Evolutionary conservation across 2,329 filamentous ascomycete genomes (phyloP).

Genomic region (Hymenoscyphus scutula): DNA sequence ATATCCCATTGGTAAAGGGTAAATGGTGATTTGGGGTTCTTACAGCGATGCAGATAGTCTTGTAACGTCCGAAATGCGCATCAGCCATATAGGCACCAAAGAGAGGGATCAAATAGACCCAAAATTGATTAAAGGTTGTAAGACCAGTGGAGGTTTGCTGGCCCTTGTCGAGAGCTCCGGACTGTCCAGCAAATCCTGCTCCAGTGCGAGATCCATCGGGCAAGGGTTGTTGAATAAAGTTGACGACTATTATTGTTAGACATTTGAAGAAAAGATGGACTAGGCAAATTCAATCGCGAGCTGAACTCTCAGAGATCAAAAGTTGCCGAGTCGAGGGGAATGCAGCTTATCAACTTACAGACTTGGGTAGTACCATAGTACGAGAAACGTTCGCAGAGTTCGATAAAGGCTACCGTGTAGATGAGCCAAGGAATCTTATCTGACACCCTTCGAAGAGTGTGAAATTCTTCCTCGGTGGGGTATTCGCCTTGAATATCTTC

Average conservation of each 20-base stretch:
- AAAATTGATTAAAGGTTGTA: constrained; percentile 49
- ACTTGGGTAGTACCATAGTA: constrained; percentile 64
- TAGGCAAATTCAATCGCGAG: not conserved
- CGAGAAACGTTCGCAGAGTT: constrained; percentile 61
- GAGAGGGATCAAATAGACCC: constrained; percentile 50
- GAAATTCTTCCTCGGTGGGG: constrained; percentile 30
- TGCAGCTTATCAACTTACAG: constrained; percentile 44
- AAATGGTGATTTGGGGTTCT: not conserved
- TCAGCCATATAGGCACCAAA: constrained; percentile 59
- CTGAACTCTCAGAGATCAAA: not conserved
- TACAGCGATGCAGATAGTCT: constrained; percentile 50
- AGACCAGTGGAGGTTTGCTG: constrained; percentile 50
- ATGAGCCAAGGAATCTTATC: constrained; percentile 30
- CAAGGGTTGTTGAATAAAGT: constrained; percentile 51
- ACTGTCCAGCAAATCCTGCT: constrained; percentile 40
- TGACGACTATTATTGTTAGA: constrained; percentile 41
- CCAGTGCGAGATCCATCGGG: constrained; percentile 44
- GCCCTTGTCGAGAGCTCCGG: constrained; percentile 45
- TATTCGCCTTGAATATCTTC: constrained; percentile 20
- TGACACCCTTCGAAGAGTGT: constrained; percentile 29
- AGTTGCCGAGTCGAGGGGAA: not conserved
- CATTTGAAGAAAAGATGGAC: not conserved
- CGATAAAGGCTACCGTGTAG: constrained; percentile 58
- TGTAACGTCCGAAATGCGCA: constrained; percentile 63
- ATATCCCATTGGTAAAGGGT: not conserved